Evolutionary conservation across 257 asterid genomes (phyloP).

Genomic region (Salvia rosmarinus): DNA sequence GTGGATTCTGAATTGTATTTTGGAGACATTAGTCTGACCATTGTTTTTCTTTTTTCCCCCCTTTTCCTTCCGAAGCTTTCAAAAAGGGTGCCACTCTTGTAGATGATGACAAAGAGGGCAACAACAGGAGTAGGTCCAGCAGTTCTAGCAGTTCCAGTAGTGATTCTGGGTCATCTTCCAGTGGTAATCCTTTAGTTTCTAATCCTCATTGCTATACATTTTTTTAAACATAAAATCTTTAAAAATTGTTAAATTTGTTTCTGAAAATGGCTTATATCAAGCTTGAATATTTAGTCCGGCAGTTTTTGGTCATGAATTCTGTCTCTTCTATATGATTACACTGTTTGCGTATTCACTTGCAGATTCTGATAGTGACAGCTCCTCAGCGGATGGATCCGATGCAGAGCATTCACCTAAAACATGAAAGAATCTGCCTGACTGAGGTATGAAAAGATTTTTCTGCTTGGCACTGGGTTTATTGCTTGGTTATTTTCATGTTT

Average conservation of each 20-base stretch:
- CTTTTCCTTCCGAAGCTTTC: constrained; percentile 37
- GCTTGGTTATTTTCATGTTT: not conserved
- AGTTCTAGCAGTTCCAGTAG: constrained; percentile 95
- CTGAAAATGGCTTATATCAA: not conserved
- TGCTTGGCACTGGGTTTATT: not conserved
- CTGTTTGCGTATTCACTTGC: constrained; percentile 17
- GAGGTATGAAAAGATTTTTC: constrained; percentile 36
- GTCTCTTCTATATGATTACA: not conserved
- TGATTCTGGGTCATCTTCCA: constrained; percentile 90
- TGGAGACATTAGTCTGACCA: constrained; percentile 20
- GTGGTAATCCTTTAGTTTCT: constrained; percentile 52
- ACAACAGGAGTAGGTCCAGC: constrained; percentile 65
- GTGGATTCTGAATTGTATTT: not conserved
- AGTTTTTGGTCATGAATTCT: not conserved
- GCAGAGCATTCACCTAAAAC: constrained; percentile 51
- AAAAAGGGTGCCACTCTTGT: constrained; percentile 45
- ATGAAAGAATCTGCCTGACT: constrained; percentile 27
- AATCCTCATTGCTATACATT: constrained; percentile 10
- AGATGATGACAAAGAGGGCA: constrained; percentile 51
- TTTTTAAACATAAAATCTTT: not conserved
- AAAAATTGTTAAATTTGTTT: not conserved
- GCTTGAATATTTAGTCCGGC: not conserved
- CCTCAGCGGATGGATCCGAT: constrained; percentile 57
- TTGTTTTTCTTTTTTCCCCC: not conserved
- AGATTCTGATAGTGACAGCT: constrained; percentile 68